Evolutionary conservation across 345 rosid genomes (phyloP), one percentile per base, ranked within the genome.

Genomic region (Citrus cavaleriei): DNA sequence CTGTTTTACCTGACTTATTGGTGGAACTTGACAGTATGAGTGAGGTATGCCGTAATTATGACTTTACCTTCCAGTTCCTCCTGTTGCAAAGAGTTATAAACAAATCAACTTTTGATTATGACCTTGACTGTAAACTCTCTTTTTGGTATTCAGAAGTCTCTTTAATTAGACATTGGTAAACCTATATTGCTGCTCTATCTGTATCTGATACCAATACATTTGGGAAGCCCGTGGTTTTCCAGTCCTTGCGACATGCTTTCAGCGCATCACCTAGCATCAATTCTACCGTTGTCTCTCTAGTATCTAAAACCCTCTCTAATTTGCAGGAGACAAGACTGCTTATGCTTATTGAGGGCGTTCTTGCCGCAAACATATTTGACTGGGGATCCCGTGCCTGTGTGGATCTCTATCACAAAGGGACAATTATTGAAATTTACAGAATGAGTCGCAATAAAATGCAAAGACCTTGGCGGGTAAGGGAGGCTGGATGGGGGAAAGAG

Each of bases 351-450:
- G 98, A 93, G 83, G 99, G 99, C 71, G 99, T 93, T 83, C 91
- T 96, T 68, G 99, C 99, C 80, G 99, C 99, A 74, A 96, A 96
- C 74, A 96, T 96, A 85, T 96, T 96, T 75, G 99, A 96, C 85
- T 96, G 99, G 99, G 99, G 99, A 79, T 94, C 98, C 75, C 92
- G 97, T 69, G 98, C 99, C 37, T 96, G 99, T 84, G 99, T 96
- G 84, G 99, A 96, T 76, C 94, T 96, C 73, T 96, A 96, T 84
- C 99, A 93, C 78, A 93, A 96, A 79, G 99, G 99, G 74, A 96
- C 99, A 46, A 96, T 96, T 71, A 96, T 96, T 78, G 99, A 96
- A 85, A 96, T 96, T 77, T 96, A 96, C 74, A 90, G 99, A 86
- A 96, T 96, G 99, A 96, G 99, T 76, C 95, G 99, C 77, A 82